Base-by-base conservation (phyloP, 768 basidiomycete genomes). In the Trametes cubensis region DNA sequence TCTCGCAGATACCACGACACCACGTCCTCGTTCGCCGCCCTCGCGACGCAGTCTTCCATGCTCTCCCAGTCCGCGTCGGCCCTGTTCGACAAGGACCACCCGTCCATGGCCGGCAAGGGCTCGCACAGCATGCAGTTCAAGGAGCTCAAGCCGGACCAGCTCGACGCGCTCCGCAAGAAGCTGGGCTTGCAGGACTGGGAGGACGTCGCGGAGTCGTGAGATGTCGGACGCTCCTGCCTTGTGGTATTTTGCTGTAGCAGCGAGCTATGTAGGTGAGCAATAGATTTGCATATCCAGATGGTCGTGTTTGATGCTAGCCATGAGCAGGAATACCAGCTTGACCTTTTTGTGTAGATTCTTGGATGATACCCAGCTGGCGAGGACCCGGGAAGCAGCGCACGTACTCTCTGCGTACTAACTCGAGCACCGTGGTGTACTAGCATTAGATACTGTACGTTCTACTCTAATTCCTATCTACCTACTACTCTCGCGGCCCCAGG, bases 1-100 rank as follows among this genome's bases (percentile, higher is more conserved):
- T n/a, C n/a, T n/a, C n/a, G n/a, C 66, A 90, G 92, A 72, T 92
- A 92, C 72, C 86, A 81, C 56, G 85, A 90, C 56, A 83, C 88
- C 1, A 86, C 84, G 7, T 77, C 84, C 23, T 92, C 92, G 10
- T 94, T 94, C 69, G 83, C 87, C 10, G 85, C 85, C 6, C 79
- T 94, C 34, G 92, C 92, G 0, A 85, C 84, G 6, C 92, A 94
- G 71, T 90, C 91, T 0, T 84, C 92, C 23, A 81, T 83, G 67
- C 78, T 94, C 15, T 93, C 92, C 1, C 87, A 87, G 66, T 92
- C 90, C 0, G 79, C 85, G 39, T 88, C 89, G n/a, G 84, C 88
- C 0, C 77, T 94, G 28, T 93, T 86, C 67, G 89, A 90, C 67
- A 75, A 75, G 50, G 86, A 87, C 67, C 83, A 88, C 60, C 80